Percentiles rank a stretch among this genome's conserved stretches.
Conservation (phyloP, 2,329 filamentous ascomycete species). For the Ustulina deusta region DNA sequence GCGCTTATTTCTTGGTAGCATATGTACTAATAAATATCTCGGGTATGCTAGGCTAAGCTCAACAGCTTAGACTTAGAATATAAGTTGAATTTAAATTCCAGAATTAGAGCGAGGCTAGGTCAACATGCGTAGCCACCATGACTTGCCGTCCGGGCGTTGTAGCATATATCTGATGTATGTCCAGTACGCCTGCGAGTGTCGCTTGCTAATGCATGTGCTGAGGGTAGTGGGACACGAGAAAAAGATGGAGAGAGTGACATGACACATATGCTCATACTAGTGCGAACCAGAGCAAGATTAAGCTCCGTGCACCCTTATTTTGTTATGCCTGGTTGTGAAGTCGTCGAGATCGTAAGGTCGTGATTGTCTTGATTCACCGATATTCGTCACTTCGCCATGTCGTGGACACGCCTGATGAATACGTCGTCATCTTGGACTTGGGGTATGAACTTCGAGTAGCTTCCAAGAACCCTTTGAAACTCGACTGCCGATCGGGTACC, state of each 20-base stretch:
- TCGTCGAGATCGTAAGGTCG: conserved; percentile 28
- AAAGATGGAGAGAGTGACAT: neutral
- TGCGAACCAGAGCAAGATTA: conserved; percentile 8
- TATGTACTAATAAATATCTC: neutral
- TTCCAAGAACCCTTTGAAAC: conserved; percentile 55
- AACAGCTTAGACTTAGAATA: neutral
- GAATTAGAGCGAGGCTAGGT: conserved; percentile 3
- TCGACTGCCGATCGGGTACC: conserved; percentile 60
- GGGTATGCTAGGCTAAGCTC: neutral
- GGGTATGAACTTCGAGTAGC: conserved; percentile 42
- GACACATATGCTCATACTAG: neutral
- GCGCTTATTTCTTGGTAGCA: neutral
- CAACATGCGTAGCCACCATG: neutral
- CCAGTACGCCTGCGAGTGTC: conserved; percentile 2
- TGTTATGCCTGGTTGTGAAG: neutral
- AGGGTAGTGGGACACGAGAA: neutral
- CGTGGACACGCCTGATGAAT: conserved; percentile 47
- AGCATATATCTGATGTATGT: neutral
- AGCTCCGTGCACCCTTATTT: conserved; percentile 7
- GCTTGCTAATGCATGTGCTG: neutral
- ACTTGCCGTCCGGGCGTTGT: neutral
- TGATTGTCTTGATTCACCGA: conserved; percentile 10
- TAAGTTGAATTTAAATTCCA: conserved; percentile 15
- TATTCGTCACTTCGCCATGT: conserved; percentile 41
- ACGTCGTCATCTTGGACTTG: conserved; percentile 47